phyloP scores from a whole-genome alignment of 257 asterid genomes.

The Scutellaria barbata region DNA sequence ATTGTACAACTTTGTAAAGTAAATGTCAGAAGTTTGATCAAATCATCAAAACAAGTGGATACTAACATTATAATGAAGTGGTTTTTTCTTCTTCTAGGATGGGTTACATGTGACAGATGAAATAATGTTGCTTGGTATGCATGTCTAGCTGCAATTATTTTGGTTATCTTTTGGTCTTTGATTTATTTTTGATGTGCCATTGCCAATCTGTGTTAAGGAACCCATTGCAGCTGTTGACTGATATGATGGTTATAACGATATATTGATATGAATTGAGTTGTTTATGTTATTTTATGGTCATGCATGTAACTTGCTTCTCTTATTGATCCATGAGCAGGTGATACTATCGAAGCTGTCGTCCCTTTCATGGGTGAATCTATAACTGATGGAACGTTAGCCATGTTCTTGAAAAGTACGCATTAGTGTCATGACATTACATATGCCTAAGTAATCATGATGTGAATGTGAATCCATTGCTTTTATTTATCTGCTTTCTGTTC shows the following conservation, averaged over 20 bases:
- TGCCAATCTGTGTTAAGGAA: background rate
- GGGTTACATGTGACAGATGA: background rate
- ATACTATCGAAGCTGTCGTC: constrained; percentile 82
- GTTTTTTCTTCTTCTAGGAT: background rate
- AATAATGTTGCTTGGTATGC: background rate
- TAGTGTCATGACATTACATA: background rate
- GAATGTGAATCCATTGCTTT: constrained; percentile 24
- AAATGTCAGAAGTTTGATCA: background rate
- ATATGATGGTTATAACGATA: background rate
- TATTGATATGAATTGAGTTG: constrained; percentile 12
- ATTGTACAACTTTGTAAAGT: background rate
- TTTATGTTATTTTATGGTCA: background rate
- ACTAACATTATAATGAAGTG: background rate
- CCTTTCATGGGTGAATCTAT: constrained; percentile 98
- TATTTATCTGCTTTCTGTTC: constrained; percentile 28
- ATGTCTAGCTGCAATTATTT: constrained; percentile 3
- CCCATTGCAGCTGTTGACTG: constrained; percentile 9
- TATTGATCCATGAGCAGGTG: constrained; percentile 50
- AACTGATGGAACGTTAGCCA: constrained; percentile 84
- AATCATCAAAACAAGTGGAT: background rate
- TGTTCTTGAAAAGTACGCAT: constrained; percentile 77
- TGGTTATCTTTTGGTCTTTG: constrained; percentile 4
- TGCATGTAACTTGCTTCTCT: constrained; percentile 19
- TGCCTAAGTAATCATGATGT: constrained; percentile 1
- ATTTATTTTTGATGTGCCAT: background rate